Conservation (phyloP, 2,329 filamentous ascomycete species). For the Xylaria sp. region DNA sequence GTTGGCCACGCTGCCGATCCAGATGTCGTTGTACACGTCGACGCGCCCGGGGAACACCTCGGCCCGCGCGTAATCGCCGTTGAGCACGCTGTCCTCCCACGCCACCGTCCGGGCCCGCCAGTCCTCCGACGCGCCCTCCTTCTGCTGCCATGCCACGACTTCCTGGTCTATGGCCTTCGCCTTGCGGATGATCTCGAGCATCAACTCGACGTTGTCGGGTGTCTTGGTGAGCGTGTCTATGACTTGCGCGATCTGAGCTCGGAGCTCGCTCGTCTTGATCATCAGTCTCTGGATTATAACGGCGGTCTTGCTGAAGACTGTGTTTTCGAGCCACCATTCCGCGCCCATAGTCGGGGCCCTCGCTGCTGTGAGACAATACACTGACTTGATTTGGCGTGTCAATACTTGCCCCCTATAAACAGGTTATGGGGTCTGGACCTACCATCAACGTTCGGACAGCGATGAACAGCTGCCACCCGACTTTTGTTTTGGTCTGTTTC, state of each 20-base stretch:
- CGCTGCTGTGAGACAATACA: constrained; percentile 66
- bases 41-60: constrained; percentile 71
- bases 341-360: constrained; percentile 64
- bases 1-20: constrained; percentile 69
- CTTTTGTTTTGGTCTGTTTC: constrained; percentile 64
- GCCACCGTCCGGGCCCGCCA: constrained; percentile 65
- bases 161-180: constrained; percentile 65
- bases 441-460: constrained; percentile 71
- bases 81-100: constrained; percentile 66
- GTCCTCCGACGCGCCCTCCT: constrained; percentile 59
- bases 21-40: constrained; percentile 69
- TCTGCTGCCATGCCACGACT: constrained; percentile 62
- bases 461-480: constrained; percentile 66
- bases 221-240: constrained; percentile 60
- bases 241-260: constrained; percentile 62
- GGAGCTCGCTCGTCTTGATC: constrained; percentile 66
- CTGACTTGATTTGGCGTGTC: constrained; percentile 53
- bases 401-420: neutral
- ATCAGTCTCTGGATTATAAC: constrained; percentile 62
- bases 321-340: constrained; percentile 69
- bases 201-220: constrained; percentile 61
- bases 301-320: constrained; percentile 61
- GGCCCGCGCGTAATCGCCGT: constrained; percentile 62
- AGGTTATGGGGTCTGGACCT: constrained; percentile 35
- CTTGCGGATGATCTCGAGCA: constrained; percentile 63